phyloP scores from a whole-genome alignment of 768 basidiomycete genomes.

The Scleroderma citrinum region DNA sequence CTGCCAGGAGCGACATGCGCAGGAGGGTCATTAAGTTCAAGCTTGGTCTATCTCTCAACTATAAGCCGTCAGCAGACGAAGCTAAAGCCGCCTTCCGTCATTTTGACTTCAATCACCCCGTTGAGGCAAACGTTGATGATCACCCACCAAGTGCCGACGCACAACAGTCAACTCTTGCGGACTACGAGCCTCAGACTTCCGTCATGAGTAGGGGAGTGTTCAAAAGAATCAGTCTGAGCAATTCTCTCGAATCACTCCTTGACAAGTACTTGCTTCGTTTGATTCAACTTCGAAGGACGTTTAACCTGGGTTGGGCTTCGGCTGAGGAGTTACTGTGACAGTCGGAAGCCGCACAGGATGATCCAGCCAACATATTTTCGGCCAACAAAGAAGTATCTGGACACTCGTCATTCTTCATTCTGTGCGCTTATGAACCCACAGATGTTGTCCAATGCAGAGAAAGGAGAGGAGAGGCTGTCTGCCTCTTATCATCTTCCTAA shows the following conservation, averaged over 20 bases:
- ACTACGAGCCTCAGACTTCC: conserved; percentile 16
- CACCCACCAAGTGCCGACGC: conserved; percentile 1
- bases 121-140: conserved; percentile 26
- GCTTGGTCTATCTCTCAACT: conserved; percentile 53
- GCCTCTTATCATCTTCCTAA: conserved; percentile 43
- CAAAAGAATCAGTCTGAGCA: conserved; percentile 58
- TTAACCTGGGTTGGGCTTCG: conserved; percentile 61
- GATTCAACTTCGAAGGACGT: conserved; percentile 45
- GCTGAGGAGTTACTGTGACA: conserved; percentile 50
- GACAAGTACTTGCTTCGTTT: conserved; percentile 51
- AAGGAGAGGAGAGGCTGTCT: conserved; percentile 34
- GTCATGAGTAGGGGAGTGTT: conserved; percentile 38
- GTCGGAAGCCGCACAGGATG: conserved; percentile 40
- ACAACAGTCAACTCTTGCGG: neutral
- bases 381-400: conserved; percentile 27
- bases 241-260: conserved; percentile 55
- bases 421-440: conserved; percentile 1
- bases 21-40: conserved; percentile 43
- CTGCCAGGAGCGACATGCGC: conserved; percentile 28
- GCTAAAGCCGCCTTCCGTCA: conserved; percentile 44
- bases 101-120: conserved; percentile 36
- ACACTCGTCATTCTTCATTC: neutral
- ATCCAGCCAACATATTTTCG: conserved; percentile 34
- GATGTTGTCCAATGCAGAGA: conserved; percentile 33
- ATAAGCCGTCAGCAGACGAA: conserved; percentile 54